Base-by-base conservation (phyloP, 2,329 filamentous ascomycete genomes). In the Penicillium sp. region DNA sequence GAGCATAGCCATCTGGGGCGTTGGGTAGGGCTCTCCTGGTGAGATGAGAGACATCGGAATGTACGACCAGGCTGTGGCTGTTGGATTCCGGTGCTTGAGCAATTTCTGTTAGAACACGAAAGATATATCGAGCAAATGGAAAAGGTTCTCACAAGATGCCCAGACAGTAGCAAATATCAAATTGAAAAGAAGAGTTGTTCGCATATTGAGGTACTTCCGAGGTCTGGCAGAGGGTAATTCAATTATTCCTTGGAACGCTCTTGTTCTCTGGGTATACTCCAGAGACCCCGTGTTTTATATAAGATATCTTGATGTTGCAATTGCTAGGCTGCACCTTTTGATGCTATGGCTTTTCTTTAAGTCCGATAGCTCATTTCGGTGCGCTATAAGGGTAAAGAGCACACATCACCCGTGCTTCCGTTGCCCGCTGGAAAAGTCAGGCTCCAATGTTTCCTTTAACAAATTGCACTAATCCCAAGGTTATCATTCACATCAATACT, bases 1-100 rank as follows among this genome's bases (percentile, higher is more conserved):
- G 92, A 2, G 86, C 83, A 71, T 97, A 97, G 58, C 86, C 85
- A 66, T 89, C 79, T 5, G 86, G 79, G 42, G 83, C 79, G 64
- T 85, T 80, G 1, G 83, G 79, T 0, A 81, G 64, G 3, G 79
- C 79, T 43, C 81, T 75, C 16, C 18, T 40, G 38, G 18, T 21
- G n/a, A 40, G 16, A 10, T 40, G 5, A 3, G 38, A 21, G 7
- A 21, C 38, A 18, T 40, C 38, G 16, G n/a, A 14, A 4, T 16
- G 6, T n/a, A 18, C 21, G 16, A n/a, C 54, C 2, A 55, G 29
- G 43, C 52, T 52, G 13, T 18, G 31, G 22, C 48, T 52, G 9
- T 40, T n/a, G 36, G 36, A 14, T 5, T 40, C 38, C 21, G 38
- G 9, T 21, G 16, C 7, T 8, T 10, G 34, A n/a, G 9, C 13